A percentile compares a stretch with the other conserved stretches of the same genome.
These are phyloP conservation scores for Aquilaria malaccensis DNA, from an alignment of 345 rosid species.

Conservation along the genomic window DNA sequence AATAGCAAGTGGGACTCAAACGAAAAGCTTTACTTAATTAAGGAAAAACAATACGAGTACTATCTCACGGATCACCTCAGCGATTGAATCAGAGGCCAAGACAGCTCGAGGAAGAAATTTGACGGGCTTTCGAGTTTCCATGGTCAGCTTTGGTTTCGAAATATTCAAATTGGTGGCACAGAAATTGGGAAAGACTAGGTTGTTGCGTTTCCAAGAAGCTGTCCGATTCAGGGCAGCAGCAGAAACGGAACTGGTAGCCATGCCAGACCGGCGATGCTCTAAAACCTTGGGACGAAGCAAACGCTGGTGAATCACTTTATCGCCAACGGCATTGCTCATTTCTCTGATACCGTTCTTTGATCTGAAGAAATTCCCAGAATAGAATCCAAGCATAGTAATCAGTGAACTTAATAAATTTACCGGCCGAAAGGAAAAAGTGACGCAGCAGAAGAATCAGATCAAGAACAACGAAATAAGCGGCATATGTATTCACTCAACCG, in stretches of 20 bases:
- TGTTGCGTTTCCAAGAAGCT: conserved; percentile 22
- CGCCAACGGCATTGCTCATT: conserved; percentile 64
- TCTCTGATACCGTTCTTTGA: conserved; percentile 31
- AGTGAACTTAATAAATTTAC: too few species aligned
- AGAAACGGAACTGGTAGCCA: conserved; percentile 36
- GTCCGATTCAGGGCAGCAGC: conserved; percentile 35
- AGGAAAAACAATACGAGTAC: background rate
- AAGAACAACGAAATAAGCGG: too few species aligned
- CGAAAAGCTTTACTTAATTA: background rate
- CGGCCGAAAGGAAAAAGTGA: too few species aligned
- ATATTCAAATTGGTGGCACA: conserved; percentile 34
- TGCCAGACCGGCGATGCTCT: conserved; percentile 50
- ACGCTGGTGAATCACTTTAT: conserved; percentile 47
- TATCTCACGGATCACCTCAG: conserved; percentile 39
- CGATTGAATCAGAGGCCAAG: conserved; percentile 61
- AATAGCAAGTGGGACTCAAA: too few species aligned
- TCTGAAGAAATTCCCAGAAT: conserved; percentile 36
- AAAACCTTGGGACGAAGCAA: conserved; percentile 49
- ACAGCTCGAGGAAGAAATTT: conserved; percentile 51
- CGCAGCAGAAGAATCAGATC: too few species aligned
- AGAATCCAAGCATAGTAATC: conserved; percentile 2
- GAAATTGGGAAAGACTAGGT: conserved; percentile 32
- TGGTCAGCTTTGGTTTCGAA: conserved; percentile 19
- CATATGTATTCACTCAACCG: too few species aligned
- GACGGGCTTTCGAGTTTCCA: conserved; percentile 28